Evolutionary conservation across 2,329 filamentous ascomycete species (phyloP), one percentile per base, ranked within the genome.

Genomic region (Immersiporthe knoxdaviesiana): DNA sequence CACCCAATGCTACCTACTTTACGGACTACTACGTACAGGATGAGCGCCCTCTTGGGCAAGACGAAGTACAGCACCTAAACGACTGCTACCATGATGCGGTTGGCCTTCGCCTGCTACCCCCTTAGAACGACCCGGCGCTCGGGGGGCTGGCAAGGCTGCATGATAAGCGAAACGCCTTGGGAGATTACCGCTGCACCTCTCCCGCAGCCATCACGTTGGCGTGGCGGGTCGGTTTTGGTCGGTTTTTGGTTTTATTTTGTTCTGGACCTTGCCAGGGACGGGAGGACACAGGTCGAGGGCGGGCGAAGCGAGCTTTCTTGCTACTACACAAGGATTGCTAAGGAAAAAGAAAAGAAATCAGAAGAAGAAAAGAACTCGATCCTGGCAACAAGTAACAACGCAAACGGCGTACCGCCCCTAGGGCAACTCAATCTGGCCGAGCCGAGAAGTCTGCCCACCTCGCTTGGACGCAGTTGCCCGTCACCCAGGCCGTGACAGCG

Each of bases 111-210:
- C 52, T 41, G 60, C 11, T 32, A 10, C 39, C 39, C 61, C 61
- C 44, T 47, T n/a, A n/a, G n/a, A 30, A 41, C 54, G n/a, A 6
- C 7, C 37, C 58, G 18, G 54, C 37, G 41, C 39, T 24, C 7
- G 27, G n/a, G 24, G n/a, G 58, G 56, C 39, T 54, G 39, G 65
- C 65, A 67, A 67, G 65, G 65, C 56, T 67, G 65, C 56, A 67
- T 69, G 60, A 61, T 32, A 65, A 65, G 70, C 70, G 70, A 67
- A 65, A 69, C 60, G 67, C 70, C 67, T 61, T 60, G 52, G 44
- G 69, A 69, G 63, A 69, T 71, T 67, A 54, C 44, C 52, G 39
- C 61, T 71, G 67, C 70, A 71, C 58, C 67, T 44, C 62, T 24
- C 64, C 65, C 65, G 56, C 50, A 58, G 39, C 56, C 70, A 71